Conservation (phyloP, 1,284 basidiomycete species). For the Cystobasidium pallidum region DNA sequence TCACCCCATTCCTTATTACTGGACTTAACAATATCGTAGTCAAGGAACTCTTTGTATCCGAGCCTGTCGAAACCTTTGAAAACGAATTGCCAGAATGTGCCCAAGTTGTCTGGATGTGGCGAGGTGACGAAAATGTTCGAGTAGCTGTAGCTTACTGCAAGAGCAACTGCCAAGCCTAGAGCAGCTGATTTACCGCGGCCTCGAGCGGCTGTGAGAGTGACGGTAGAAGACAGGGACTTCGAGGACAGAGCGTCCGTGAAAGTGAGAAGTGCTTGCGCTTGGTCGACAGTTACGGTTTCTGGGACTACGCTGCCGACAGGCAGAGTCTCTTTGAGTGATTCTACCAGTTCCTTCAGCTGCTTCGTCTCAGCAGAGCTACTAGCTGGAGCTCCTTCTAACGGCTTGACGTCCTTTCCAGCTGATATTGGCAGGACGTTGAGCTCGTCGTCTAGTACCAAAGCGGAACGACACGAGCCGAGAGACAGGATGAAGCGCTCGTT, state of each 20-base stretch:
- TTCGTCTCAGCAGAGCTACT: constrained; percentile 51
- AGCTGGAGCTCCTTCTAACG: constrained; percentile 64
- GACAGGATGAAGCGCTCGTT: constrained; percentile 98
- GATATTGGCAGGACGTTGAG: constrained; percentile 96
- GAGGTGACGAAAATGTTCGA: constrained; percentile 98
- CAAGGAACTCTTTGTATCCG: constrained; percentile 96
- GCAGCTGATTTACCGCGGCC: constrained; percentile 97
- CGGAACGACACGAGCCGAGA: constrained; percentile 85
- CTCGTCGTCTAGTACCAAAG: constrained; percentile 94
- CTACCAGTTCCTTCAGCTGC: constrained; percentile 81
- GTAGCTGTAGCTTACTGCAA: constrained; percentile 91
- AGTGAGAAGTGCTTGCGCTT: constrained; percentile 81
- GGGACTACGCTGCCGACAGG: constrained; percentile 87
- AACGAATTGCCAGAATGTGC: constrained; percentile 96
- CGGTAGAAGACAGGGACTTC: constrained; percentile 91
- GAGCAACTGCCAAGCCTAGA: constrained; percentile 88
- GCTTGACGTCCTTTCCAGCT: constrained; percentile 88
- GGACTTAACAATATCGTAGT: constrained; percentile 93
- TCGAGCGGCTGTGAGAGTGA: constrained; percentile 89
- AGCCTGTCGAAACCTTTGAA: constrained; percentile 95
- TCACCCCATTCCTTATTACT: constrained; percentile 94
- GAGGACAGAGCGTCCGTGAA: constrained; percentile 90
- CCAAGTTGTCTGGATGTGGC: constrained; percentile 95
- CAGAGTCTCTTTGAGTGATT: constrained; percentile 78
- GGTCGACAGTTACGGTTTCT: constrained; percentile 86